Evolutionary conservation across 1,284 basidiomycete species (phyloP).

Genomic region (Cutaneotrichosporon cyanovorans): DNA sequence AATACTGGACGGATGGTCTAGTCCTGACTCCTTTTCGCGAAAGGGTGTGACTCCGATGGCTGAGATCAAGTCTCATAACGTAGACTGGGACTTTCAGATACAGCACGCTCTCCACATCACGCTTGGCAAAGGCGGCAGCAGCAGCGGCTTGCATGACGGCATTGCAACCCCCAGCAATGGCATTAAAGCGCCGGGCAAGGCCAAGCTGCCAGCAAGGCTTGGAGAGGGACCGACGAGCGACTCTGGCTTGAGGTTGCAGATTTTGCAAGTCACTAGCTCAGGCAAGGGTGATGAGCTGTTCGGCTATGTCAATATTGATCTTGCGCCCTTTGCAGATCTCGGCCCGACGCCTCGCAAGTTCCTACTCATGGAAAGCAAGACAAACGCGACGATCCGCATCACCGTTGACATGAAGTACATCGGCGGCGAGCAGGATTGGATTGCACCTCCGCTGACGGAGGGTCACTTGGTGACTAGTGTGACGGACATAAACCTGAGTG

Average conservation of each 20-base stretch:
- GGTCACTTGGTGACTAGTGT: constrained; percentile 36
- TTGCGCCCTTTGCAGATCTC: constrained; percentile 43
- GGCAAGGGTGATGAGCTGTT: constrained; percentile 16
- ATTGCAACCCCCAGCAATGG: constrained; percentile 1
- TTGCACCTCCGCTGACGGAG: constrained; percentile 34
- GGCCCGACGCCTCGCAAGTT: constrained; percentile 37
- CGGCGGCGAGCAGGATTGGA: constrained; percentile 36
- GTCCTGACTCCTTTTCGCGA: constrained; percentile 12
- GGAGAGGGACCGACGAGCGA: constrained; percentile 36
- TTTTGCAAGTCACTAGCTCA: constrained; percentile 14
- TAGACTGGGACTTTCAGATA: constrained; percentile 37
- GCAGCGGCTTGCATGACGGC: neutral
- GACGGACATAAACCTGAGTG: constrained; percentile 19
- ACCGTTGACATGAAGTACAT: constrained; percentile 39
- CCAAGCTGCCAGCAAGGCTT: constrained; percentile 21
- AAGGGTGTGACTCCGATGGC: constrained; percentile 32
- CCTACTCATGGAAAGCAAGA: constrained; percentile 38
- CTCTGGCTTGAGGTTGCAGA: constrained; percentile 31
- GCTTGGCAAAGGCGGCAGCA: constrained; percentile 24
- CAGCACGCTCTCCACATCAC: constrained; percentile 35
- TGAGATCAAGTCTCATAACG: constrained; percentile 27
- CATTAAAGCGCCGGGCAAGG: neutral
- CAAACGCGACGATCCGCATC: constrained; percentile 44
- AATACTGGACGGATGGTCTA: neutral
- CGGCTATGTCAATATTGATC: constrained; percentile 41